Evolutionary conservation across 495 filamentous ascomycete genomes (phyloP).

Genomic region (Hamigera avellanea): DNA sequence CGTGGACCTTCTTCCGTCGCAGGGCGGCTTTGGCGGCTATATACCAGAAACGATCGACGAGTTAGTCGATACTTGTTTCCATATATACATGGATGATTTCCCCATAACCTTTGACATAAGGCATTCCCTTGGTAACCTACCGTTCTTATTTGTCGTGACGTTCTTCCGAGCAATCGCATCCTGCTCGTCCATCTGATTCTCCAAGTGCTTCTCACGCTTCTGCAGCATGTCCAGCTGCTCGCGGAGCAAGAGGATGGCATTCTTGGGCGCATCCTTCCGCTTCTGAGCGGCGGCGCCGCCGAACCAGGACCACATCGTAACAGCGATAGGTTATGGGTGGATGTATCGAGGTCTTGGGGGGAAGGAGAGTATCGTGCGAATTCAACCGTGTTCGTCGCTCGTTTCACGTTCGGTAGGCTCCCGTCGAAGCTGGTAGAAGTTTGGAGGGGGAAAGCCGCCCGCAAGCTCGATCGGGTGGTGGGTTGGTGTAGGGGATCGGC

Average conservation of each 20-base stretch:
- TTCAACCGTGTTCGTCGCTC: too few relatives aligned
- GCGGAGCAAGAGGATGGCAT: constrained; percentile 84
- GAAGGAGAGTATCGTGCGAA: too few relatives aligned
- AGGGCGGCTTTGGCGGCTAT: constrained; percentile 85
- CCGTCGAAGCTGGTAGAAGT: background rate
- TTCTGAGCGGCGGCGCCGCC: constrained; percentile 68
- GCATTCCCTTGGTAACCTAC: constrained; percentile 40
- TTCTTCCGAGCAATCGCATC: constrained; percentile 86
- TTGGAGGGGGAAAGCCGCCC: background rate
- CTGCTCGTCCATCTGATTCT: constrained; percentile 87
- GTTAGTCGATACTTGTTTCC: too few relatives aligned
- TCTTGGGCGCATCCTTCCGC: constrained; percentile 89
- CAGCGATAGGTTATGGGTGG: too few relatives aligned
- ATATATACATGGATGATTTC: too few relatives aligned
- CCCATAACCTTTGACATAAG: too few relatives aligned
- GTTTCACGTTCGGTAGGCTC: too few relatives aligned
- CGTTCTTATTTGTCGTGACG: constrained; percentile 78
- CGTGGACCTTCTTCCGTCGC: constrained; percentile 86
- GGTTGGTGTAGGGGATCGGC: too few relatives aligned
- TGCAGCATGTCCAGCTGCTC: constrained; percentile 93
- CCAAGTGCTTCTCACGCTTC: constrained; percentile 87
- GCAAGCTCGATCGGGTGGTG: background rate
- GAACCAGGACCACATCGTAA: constrained; percentile 72
- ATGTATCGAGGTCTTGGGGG: constrained; percentile 1
- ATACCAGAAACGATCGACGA: background rate